Base-by-base conservation (phyloP, 257 asterid species). In the Oldenlandia corymbosa region DNA sequence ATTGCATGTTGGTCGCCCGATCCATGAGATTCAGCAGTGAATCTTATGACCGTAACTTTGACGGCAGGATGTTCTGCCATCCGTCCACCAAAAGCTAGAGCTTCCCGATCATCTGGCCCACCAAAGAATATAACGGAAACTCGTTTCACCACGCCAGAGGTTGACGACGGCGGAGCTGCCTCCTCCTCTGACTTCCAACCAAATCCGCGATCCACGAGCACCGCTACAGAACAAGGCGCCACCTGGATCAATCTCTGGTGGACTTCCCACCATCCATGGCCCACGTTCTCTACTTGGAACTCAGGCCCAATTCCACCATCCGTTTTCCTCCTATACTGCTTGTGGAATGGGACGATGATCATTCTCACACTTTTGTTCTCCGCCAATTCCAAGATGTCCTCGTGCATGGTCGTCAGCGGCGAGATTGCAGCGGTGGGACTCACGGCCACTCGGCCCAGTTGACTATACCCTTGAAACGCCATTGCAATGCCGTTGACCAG, bases 61-160 rank as follows among this genome's bases (percentile, higher is more conserved):
- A 78, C 74, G 12, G 78, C 68, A 0, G 89, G 87, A 64, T 80
- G 83, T 53, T 70, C 82, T n/a, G 80, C 83, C 86, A 87, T 87
- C 65, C 76, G 65, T 0, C 83, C 78, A 0, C 83, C 77, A 61
- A 82, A 60, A 34, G 67, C 78, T 43, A 84, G 30, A 26, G 81
- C 85, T 62, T 70, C 83, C 23, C 83, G 48, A 24, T 79, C 85
- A 49, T 86, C 85, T 1, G 81, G 56, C 20, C 91, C 95, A 4
- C 92, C 95, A 7, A 21, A 16, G n/a, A 37, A 34, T 5, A 58
- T 2, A 58, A 58, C 46, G 47, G 27, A 37, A 10, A 18, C 46
- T 10, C 62, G 30, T 7, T 41, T 37, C 7, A 16, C 60, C 0
- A 20, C 39, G 10, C 28, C 62, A 47, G 12, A 9, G 13, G 6